phyloP scores from a whole-genome alignment of 2,329 filamentous ascomycete species.

The Penicillium nordicum region DNA sequence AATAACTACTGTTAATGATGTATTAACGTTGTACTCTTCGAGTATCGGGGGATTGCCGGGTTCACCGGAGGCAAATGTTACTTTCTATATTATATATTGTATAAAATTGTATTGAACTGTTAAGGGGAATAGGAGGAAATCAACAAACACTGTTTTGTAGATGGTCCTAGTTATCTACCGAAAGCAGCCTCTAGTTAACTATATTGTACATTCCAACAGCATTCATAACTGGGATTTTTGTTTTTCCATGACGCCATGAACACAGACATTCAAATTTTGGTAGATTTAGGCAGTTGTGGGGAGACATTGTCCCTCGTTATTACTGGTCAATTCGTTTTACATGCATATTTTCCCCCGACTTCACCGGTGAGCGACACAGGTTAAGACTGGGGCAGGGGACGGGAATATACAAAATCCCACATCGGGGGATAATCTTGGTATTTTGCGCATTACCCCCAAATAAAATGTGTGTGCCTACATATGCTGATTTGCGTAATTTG shows the following conservation, averaged over 20 bases:
- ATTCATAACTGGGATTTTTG: neutral
- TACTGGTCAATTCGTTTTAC: conserved; percentile 12
- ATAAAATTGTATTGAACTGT: neutral
- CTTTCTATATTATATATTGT: neutral
- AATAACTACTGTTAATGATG: neutral
- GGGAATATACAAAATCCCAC: neutral
- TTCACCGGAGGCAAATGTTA: conserved; percentile 15
- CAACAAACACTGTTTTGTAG: neutral
- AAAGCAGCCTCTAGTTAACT: conserved; percentile 7
- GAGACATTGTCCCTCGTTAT: conserved; percentile 11
- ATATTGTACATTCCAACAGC: neutral
- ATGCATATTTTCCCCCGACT: conserved; percentile 20
- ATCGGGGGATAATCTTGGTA: neutral
- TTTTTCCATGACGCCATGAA: conserved; percentile 29
- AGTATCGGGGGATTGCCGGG: conserved; percentile 18
- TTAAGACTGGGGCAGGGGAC: conserved; percentile 15
- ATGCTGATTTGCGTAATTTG: neutral
- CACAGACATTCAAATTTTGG: conserved; percentile 7
- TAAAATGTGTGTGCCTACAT: neutral
- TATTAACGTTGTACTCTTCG: neutral
- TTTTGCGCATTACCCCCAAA: neutral
- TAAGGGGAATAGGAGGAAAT: neutral
- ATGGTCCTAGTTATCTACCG: neutral
- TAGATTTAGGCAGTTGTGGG: conserved; percentile 15
- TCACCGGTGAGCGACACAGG: conserved; percentile 27